phyloP scores from a whole-genome alignment of 2,329 filamentous ascomycete species.

The Xylariales sp. region DNA sequence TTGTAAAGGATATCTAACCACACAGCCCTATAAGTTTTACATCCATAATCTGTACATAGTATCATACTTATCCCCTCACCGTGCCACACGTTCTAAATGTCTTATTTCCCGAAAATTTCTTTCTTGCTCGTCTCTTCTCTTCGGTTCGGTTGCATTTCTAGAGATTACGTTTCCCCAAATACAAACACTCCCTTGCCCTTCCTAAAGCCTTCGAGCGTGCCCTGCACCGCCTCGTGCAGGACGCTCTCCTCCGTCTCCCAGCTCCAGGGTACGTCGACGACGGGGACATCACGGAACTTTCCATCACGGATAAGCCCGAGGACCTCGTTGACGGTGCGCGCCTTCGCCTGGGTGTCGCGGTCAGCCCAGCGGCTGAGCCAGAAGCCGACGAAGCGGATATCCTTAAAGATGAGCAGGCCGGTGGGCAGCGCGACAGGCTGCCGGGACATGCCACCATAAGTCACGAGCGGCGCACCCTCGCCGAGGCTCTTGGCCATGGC shows the following conservation, averaged over 20 bases:
- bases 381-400: constrained; percentile 85
- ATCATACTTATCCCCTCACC: no score
- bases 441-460: constrained; percentile 92
- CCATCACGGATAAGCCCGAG: constrained; percentile 69
- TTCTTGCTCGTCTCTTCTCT: no score
- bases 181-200: constrained; percentile 88
- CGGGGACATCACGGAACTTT: constrained; percentile 77
- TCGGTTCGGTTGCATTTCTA: no score
- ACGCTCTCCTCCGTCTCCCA: constrained; percentile 71
- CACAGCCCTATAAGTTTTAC: no score
- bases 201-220: constrained; percentile 78
- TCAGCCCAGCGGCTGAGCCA: constrained; percentile 93
- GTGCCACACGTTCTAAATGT: no score
- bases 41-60: no score
- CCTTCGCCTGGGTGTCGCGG: constrained; percentile 66
- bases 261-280: constrained; percentile 78
- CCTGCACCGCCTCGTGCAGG: constrained; percentile 71
- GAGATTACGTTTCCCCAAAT: constrained; percentile 56
- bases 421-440: constrained; percentile 80
- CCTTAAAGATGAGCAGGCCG: constrained; percentile 87
- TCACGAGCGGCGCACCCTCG: constrained; percentile 71
- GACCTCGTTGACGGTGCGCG: constrained; percentile 79
- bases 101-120: no score
- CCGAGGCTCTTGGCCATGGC: constrained; percentile 71
- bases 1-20: no score